Percentiles rank a stretch among this genome's conserved stretches.
Conservation (phyloP, 768 basidiomycete species). For the Pleurotus giganteus region DNA sequence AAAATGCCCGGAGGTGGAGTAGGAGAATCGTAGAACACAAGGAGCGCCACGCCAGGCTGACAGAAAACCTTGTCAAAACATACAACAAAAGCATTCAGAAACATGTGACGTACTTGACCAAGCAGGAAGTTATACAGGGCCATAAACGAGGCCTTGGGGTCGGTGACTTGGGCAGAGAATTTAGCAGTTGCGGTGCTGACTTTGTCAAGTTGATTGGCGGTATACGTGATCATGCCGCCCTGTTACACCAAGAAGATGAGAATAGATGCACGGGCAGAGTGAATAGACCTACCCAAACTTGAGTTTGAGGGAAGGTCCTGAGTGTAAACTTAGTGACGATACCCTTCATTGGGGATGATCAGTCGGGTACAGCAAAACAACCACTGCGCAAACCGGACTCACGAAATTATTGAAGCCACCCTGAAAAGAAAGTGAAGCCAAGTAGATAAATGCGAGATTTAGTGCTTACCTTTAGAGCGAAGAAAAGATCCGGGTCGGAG, state of each 20-base stretch:
- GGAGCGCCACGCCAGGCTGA: conserved; percentile 22
- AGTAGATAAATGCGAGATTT: too few relatives aligned
- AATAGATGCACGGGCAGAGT: not conserved
- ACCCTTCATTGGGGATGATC: conserved; percentile 37
- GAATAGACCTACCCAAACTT: conserved; percentile 54
- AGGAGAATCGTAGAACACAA: conserved; percentile 62
- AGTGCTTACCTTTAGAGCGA: too few relatives aligned
- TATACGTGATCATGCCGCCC: conserved; percentile 46
- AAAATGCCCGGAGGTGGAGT: conserved; percentile 47
- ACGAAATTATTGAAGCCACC: conserved; percentile 65
- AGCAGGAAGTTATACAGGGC: conserved; percentile 40
- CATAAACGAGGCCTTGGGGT: conserved; percentile 52
- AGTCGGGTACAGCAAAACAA: not conserved
- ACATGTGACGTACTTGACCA: conserved; percentile 12
- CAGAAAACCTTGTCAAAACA: conserved; percentile 1
- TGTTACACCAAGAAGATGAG: too few relatives aligned
- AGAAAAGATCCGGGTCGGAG: conserved; percentile 30
- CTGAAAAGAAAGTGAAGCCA: too few relatives aligned
- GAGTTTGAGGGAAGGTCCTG: conserved; percentile 48
- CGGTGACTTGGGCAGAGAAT: conserved; percentile 39
- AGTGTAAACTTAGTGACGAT: conserved; percentile 60
- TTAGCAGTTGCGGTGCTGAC: conserved; percentile 35
- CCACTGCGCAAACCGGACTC: not conserved
- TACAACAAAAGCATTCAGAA: not conserved
- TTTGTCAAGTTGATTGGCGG: conserved; percentile 18